Evolutionary conservation across 2,329 filamentous ascomycete genomes (phyloP).

Genomic region (Sarocladium oryzae): DNA sequence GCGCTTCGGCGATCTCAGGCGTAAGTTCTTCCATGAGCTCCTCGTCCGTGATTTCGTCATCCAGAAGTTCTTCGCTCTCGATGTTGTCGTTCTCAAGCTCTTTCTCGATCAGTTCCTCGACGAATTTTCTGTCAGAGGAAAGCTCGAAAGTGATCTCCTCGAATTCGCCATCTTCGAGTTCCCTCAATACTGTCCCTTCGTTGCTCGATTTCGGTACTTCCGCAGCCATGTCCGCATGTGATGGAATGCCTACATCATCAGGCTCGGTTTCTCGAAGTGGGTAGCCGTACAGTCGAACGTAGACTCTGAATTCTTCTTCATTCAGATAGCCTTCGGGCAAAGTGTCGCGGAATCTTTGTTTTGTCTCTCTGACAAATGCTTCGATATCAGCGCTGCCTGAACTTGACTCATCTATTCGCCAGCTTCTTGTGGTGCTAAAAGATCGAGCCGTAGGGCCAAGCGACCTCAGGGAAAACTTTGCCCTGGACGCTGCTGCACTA

Average conservation of each 20-base stretch:
- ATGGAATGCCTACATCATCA: conserved; percentile 51
- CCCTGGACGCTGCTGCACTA: not conserved
- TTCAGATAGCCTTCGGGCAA: conserved; percentile 67
- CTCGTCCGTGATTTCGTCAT: conserved; percentile 1
- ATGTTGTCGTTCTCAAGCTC: conserved; percentile 20
- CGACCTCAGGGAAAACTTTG: not conserved
- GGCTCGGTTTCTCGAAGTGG: conserved; percentile 57
- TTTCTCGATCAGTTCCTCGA: conserved; percentile 17
- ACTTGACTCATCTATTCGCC: conserved; percentile 15
- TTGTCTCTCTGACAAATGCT: conserved; percentile 60
- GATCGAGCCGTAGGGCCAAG: not conserved
- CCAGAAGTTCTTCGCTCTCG: not conserved
- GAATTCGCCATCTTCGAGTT: conserved; percentile 48
- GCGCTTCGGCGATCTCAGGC: conserved; percentile 19
- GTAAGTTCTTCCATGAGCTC: conserved; percentile 11
- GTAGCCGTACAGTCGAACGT: conserved; percentile 74
- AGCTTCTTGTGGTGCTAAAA: conserved; percentile 14
- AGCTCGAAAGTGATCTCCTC: conserved; percentile 54
- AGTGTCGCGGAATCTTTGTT: conserved; percentile 69
- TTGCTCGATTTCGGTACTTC: conserved; percentile 15
- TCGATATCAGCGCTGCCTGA: conserved; percentile 36
- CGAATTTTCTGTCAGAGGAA: conserved; percentile 12
- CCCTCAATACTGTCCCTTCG: conserved; percentile 44
- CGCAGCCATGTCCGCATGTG: conserved; percentile 28
- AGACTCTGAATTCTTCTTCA: conserved; percentile 65